phyloP scores from a whole-genome alignment of 148 eudicot species.

The Mesembryanthemum crystallinum region DNA sequence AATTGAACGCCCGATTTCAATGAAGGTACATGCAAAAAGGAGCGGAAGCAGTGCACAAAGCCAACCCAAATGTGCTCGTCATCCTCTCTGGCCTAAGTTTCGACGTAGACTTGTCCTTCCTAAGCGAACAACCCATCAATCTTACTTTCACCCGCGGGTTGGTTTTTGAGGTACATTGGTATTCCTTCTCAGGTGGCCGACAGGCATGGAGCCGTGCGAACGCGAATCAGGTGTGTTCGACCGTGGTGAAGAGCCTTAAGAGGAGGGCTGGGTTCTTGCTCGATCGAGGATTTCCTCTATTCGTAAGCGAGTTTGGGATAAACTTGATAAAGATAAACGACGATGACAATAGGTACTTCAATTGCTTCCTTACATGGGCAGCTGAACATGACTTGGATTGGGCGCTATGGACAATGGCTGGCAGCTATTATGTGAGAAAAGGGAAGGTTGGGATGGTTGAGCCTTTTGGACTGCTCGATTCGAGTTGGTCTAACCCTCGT shows the following conservation, averaged over 20 bases:
- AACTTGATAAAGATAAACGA: conserved; percentile 55
- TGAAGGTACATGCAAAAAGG: conserved; percentile 80
- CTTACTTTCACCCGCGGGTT: conserved; percentile 49
- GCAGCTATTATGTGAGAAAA: conserved; percentile 70
- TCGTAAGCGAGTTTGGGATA: conserved; percentile 79
- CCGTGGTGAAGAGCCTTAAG: conserved; percentile 30
- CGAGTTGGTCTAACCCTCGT: conserved; percentile 49
- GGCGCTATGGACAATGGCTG: conserved; percentile 77
- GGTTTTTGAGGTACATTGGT: conserved; percentile 80
- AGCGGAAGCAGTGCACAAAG: conserved; percentile 78
- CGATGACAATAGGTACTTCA: conserved; percentile 66
- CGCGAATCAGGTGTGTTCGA: conserved; percentile 61
- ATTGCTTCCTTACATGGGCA: conserved; percentile 65
- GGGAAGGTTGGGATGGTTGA: conserved; percentile 54
- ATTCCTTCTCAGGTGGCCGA: conserved; percentile 49
- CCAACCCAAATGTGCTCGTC: conserved; percentile 66
- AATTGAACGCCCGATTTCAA: not conserved
- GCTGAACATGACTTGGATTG: conserved; percentile 78
- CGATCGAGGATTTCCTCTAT: conserved; percentile 68
- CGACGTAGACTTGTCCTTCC: conserved; percentile 63
- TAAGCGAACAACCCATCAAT: conserved; percentile 31
- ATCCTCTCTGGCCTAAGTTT: conserved; percentile 70
- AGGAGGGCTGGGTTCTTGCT: conserved; percentile 44
- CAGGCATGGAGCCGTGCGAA: conserved; percentile 51
- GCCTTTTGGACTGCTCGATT: conserved; percentile 52